A percentile compares a stretch with the other conserved stretches of the same genome.
phyloP scores from a whole-genome alignment of 129 eudicot genomes.

The Oenanthe sinensis region DNA sequence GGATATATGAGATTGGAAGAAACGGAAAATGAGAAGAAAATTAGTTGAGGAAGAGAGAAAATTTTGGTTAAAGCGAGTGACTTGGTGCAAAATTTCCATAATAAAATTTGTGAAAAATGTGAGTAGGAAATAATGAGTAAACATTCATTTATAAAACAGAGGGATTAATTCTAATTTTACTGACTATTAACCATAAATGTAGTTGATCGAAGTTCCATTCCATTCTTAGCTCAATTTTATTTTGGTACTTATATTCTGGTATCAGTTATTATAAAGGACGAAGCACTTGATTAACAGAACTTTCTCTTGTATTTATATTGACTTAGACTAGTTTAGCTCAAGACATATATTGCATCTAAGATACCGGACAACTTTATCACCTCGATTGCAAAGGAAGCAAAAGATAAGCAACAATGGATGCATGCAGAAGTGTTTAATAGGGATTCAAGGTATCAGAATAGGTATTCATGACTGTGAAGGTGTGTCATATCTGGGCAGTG shows the following conservation, averaged over 20 bases:
- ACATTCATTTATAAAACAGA: background rate
- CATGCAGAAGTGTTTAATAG: background rate
- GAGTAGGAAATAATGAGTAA: background rate
- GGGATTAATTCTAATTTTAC: background rate
- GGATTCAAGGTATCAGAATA: background rate
- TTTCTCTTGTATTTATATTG: background rate
- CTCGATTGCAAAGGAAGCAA: constrained; percentile 1
- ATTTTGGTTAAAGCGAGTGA: background rate
- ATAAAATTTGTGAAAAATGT: background rate
- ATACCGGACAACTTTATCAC: background rate
- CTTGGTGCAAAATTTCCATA: background rate
- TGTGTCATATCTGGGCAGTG: constrained; percentile 28
- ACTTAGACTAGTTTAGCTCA: background rate
- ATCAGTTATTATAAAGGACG: background rate
- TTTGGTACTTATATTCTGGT: background rate
- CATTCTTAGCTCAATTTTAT: background rate
- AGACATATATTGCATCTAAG: background rate
- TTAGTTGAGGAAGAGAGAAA: background rate
- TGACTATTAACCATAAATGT: background rate
- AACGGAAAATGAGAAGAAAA: background rate
- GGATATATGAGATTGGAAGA: background rate
- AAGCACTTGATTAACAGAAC: background rate
- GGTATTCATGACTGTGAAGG: constrained; percentile 10
- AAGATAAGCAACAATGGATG: background rate
- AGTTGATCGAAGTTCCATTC: background rate